A percentile compares a stretch with the other conserved stretches of the same genome.
Conservation (phyloP, 306 rosid species). For the Albizia julibrissin region DNA sequence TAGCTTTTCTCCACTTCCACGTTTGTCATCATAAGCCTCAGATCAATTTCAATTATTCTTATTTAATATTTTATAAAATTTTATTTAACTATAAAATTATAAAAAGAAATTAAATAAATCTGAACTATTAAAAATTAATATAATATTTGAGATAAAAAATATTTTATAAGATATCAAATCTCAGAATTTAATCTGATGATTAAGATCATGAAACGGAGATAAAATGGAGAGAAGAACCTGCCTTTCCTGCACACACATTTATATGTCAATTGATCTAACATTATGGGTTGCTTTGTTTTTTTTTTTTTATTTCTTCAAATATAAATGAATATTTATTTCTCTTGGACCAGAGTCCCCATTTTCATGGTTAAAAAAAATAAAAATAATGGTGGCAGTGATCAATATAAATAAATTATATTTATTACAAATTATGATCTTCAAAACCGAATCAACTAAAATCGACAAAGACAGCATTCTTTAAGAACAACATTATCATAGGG, state of each 20-base stretch:
- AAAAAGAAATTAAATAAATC: too few relatives aligned
- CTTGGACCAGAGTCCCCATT: not conserved
- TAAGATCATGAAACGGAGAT: not conserved
- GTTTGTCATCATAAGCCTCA: not conserved
- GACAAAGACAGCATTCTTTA: constrained; percentile 13
- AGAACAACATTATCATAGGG: not conserved
- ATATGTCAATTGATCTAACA: too few relatives aligned
- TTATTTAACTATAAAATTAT: not conserved
- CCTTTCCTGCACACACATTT: too few relatives aligned
- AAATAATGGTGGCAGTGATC: too few relatives aligned
- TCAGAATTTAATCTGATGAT: too few relatives aligned
- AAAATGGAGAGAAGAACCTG: not conserved
- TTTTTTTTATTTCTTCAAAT: too few relatives aligned
- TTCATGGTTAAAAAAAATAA: too few relatives aligned
- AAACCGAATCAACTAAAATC: not conserved
- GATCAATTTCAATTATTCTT: not conserved
- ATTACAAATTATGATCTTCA: not conserved
- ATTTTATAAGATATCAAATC: not conserved
- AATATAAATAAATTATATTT: too few relatives aligned
- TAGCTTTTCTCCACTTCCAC: not conserved
- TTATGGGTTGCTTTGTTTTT: too few relatives aligned
- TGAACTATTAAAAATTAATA: too few relatives aligned
- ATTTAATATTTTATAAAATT: too few relatives aligned
- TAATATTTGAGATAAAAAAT: not conserved
- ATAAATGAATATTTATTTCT: too few relatives aligned